Base-by-base conservation (phyloP, 1,139 yeast species). In the Candida frijolesensis region DNA sequence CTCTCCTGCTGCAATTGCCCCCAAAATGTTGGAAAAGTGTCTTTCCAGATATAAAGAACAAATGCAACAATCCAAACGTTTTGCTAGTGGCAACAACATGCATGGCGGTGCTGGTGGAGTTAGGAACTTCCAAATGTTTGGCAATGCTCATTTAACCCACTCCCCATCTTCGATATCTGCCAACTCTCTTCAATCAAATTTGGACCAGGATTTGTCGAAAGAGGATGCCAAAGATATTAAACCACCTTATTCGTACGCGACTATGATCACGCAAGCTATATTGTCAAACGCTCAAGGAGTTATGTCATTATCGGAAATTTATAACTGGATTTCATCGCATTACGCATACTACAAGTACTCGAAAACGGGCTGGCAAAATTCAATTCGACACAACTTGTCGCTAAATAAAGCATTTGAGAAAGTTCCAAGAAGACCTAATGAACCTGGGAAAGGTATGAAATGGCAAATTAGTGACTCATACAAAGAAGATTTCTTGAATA, bases 391-490 rank as follows among this genome's bases (percentile, higher is more conserved):
- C 64, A 82, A 82, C 59, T 69, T 82, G 48, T 81, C 85, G 2
- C 66, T 82, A 52, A 82, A 82, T 60, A 82, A 82, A 64, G 85
- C 85, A 6, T 82, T 82, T 63, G 98, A 92, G 64, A 94, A 94
- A 70, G 97, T 92, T 25, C 97, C 99, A 25, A 80, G 99, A 62
- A 83, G 89, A 66, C 94, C 96, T 16, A 88, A 90, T 66, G 98
- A 94, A 69, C 97, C 99, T 0, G 99, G 99, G 30, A 94, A 94
- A 68, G 99, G 99, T 56, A 94, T 94, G 96, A 94, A 94, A 70
- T 94, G 99, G 99, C 96, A 91, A 70, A 92, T 94, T 52, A 84
- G 91, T 57, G 95, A 89, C 42, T 76, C 85, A 45, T 91, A 88
- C 65, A 87, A 88, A 61, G 85, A 84, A 48, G 99, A 95, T 57